Evolutionary conservation across 1,139 yeast species (phyloP).

Genomic region (Yamadazyma aaseri): DNA sequence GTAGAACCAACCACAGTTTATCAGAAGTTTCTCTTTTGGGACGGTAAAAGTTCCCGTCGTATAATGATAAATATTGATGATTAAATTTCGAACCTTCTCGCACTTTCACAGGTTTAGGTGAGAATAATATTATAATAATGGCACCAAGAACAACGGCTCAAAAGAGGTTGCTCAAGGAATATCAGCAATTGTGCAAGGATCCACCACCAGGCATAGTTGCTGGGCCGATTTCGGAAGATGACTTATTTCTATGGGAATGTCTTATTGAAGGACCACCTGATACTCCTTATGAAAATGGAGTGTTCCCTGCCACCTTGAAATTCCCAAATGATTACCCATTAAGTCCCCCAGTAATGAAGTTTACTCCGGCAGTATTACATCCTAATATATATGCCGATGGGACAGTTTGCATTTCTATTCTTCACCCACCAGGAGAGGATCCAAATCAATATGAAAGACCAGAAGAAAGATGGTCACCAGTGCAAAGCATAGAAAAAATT

Average conservation of each 20-base stretch:
- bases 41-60: too few species aligned
- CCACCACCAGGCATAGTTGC: slow-evolving; percentile 96
- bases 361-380: slow-evolving; percentile 83
- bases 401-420: slow-evolving; percentile 89
- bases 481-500: slow-evolving; percentile 94
- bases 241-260: slow-evolving; percentile 89
- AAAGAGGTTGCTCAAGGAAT: slow-evolving; percentile 80
- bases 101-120: not conserved
- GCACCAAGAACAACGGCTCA: slow-evolving; percentile 71
- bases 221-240: slow-evolving; percentile 81
- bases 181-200: slow-evolving; percentile 78
- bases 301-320: slow-evolving; percentile 77
- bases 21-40: too few species aligned
- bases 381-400: slow-evolving; percentile 95
- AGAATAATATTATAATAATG: slow-evolving; percentile 21
- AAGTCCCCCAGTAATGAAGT: slow-evolving; percentile 83
- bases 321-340: slow-evolving; percentile 92
- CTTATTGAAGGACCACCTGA: slow-evolving; percentile 89
- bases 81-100: not conserved
- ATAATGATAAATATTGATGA: too few species aligned
- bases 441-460: slow-evolving; percentile 94
- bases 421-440: slow-evolving; percentile 96
- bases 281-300: slow-evolving; percentile 91
- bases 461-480: slow-evolving; percentile 97
- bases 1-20: too few species aligned